A percentile compares a stretch with the other conserved stretches of the same genome.
Conservation (phyloP, 257 asterid species). For the Solanum paucissectum region DNA sequence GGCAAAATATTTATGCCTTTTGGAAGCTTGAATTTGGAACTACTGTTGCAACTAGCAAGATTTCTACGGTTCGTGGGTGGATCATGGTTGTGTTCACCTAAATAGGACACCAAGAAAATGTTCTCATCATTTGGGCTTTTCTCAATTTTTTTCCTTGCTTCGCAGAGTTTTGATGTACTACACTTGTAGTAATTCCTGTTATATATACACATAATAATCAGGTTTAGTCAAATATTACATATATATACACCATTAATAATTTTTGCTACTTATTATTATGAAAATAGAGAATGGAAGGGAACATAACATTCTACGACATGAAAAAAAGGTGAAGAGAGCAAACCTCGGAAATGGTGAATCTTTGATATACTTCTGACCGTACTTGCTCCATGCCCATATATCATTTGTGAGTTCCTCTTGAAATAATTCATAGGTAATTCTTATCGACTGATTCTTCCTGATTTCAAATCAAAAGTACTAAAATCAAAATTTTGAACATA, state of each 20-base stretch:
- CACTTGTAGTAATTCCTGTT: background rate
- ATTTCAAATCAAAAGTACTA: background rate
- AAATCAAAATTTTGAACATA: background rate
- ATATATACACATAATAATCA: background rate
- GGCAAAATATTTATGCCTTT: background rate
- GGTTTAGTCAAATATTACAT: background rate
- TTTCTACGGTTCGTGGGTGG: background rate
- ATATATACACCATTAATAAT: background rate
- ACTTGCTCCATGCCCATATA: background rate
- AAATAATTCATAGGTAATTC: too few species aligned
- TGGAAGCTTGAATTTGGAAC: background rate
- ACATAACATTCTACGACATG: background rate
- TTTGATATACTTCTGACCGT: background rate
- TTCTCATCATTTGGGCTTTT: background rate
- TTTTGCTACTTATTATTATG: background rate
- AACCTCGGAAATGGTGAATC: background rate
- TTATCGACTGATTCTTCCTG: too few species aligned
- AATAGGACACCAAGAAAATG: background rate
- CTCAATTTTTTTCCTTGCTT: background rate
- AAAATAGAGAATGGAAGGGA: background rate
- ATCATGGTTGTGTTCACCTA: background rate
- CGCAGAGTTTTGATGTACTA: background rate
- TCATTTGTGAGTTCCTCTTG: background rate
- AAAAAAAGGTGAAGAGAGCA: background rate
- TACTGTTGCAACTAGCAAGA: background rate